A percentile compares a stretch with the other conserved stretches of the same genome.
Evolutionary conservation across 2,329 filamentous ascomycete species (phyloP).

Genomic region (Aspergillus udagawae): DNA sequence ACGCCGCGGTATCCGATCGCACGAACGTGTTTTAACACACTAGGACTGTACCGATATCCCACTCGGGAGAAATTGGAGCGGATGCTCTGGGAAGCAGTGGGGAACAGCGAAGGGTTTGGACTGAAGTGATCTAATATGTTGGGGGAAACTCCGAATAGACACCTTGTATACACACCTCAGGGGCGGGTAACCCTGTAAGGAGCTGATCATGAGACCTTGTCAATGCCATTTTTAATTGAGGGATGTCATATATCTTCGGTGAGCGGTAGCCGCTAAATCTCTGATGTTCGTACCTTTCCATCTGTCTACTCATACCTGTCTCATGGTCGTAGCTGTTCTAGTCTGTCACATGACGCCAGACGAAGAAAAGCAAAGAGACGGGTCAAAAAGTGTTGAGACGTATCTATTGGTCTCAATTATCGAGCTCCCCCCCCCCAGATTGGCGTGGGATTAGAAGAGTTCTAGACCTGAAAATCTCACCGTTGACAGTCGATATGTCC

Average conservation of each 20-base stretch:
- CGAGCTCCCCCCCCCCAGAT: not conserved
- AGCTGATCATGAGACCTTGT: not conserved
- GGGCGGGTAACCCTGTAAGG: constrained; percentile 7
- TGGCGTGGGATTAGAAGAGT: not conserved
- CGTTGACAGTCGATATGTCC: not conserved
- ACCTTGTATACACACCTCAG: not conserved
- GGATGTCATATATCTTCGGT: not conserved
- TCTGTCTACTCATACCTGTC: not conserved
- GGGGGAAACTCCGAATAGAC: not conserved
- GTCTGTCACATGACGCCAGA: not conserved
- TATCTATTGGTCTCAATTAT: not conserved
- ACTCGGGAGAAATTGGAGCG: constrained; percentile 63
- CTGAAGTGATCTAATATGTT: constrained; percentile 52
- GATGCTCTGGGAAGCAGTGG: constrained; percentile 80
- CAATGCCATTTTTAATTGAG: not conserved
- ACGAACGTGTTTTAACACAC: constrained; percentile 84
- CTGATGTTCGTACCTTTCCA: not conserved
- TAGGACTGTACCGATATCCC: constrained; percentile 71
- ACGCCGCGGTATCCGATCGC: constrained; percentile 74
- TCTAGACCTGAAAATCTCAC: not conserved
- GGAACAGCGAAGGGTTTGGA: constrained; percentile 87
- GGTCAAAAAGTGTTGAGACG: not conserved
- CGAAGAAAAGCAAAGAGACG: not conserved
- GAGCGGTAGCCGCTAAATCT: not conserved
- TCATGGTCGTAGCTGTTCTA: not conserved